Evolutionary conservation across 164 flowering plant species (phyloP).

Genomic region (Magnolia kwangsiensis): DNA sequence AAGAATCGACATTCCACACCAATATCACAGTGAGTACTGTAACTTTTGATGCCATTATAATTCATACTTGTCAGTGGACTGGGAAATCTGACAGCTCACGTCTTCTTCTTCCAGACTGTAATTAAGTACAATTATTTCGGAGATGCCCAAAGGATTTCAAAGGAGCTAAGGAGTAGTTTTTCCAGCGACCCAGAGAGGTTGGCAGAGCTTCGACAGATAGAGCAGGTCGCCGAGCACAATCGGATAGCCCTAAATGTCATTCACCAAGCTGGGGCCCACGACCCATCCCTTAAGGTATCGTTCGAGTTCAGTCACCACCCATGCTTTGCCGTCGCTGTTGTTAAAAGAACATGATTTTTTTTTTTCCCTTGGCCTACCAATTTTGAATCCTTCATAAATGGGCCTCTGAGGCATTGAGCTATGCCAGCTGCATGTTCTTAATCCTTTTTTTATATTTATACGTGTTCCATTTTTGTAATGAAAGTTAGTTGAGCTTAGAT

Average conservation of each 20-base stretch:
- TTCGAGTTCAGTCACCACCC: conserved; percentile 87
- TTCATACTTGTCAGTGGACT: neutral
- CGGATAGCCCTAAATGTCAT: conserved; percentile 73
- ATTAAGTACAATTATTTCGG: conserved; percentile 65
- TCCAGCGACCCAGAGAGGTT: conserved; percentile 63
- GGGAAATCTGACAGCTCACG: neutral
- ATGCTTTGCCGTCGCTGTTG: conserved; percentile 71
- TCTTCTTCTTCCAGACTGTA: conserved; percentile 41
- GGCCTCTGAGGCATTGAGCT: neutral
- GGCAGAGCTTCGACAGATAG: conserved; percentile 71
- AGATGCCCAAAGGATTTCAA: conserved; percentile 80
- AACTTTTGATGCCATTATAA: neutral
- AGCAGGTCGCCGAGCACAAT: conserved; percentile 93
- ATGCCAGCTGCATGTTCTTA: neutral
- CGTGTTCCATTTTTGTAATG: neutral
- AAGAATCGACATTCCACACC: conserved; percentile 53
- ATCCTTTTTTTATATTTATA: neutral
- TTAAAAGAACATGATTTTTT: conserved; percentile 62
- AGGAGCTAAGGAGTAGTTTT: conserved; percentile 68
- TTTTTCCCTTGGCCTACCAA: neutral
- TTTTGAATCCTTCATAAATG: conserved; percentile 3
- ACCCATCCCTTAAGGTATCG: conserved; percentile 70
- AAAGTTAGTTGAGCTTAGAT: neutral
- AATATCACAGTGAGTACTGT: conserved; percentile 57
- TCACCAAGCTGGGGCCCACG: conserved; percentile 50